Percentiles rank a stretch among this genome's conserved stretches.
These are phyloP conservation scores for Blastosporella zonata DNA, from an alignment of 1,284 basidiomycete species.

Conservation along the genomic window DNA sequence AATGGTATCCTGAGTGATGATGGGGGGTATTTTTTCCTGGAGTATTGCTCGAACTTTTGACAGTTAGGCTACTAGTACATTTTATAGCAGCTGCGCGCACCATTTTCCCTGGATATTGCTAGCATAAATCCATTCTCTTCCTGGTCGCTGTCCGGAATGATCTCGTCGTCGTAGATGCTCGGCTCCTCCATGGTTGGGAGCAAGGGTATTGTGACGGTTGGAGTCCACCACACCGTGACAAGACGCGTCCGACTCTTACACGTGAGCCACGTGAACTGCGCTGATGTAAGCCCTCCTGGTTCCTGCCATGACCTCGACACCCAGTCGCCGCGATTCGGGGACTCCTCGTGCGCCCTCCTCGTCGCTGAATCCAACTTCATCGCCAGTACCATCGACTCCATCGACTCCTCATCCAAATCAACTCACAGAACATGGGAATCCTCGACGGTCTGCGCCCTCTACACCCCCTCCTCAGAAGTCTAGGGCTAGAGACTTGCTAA, in stretches of 20 bases:
- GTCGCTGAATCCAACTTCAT: conserved; percentile 25
- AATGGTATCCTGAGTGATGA: conserved; percentile 14
- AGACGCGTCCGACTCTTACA: conserved; percentile 13
- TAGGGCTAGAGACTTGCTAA: conserved; percentile 73
- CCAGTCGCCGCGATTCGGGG: conserved; percentile 25
- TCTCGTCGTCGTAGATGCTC: conserved; percentile 18
- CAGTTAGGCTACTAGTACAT: neutral
- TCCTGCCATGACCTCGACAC: conserved; percentile 9
- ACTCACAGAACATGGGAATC: conserved; percentile 7
- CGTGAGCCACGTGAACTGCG: conserved; percentile 3
- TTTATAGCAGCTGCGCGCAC: neutral
- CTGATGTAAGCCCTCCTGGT: conserved; percentile 14
- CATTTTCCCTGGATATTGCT: neutral
- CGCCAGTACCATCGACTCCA: conserved; percentile 21
- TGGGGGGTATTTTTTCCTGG: conserved; percentile 2
- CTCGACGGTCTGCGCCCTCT: conserved; percentile 22
- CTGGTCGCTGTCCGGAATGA: conserved; percentile 23
- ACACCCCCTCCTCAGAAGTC: conserved; percentile 45
- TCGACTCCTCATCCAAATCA: conserved; percentile 14
- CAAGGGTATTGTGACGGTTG: conserved; percentile 4
- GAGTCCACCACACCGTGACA: conserved; percentile 17
- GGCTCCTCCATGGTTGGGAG: conserved; percentile 11
- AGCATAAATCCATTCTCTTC: conserved; percentile 14
- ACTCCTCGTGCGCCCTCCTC: conserved; percentile 34
- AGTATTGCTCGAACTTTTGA: neutral